Conservation (phyloP, 2,329 filamentous ascomycete genomes). For the Talaromyces sp. region DNA sequence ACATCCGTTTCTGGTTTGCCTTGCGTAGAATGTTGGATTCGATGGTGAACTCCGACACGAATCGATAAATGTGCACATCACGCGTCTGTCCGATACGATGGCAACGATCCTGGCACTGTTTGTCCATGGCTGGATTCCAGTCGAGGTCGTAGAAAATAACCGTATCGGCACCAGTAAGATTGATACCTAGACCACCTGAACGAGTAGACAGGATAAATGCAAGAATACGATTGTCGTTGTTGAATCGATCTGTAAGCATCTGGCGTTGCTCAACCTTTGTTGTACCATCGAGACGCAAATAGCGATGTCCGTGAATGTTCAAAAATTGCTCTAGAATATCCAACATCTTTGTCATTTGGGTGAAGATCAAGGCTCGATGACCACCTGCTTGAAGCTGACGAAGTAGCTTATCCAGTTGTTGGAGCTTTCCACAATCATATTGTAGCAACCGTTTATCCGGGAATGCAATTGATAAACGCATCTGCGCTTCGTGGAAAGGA, state of each 20-base stretch:
- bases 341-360: slow-evolving; percentile 98
- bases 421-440: slow-evolving; percentile 96
- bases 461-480: slow-evolving; percentile 91
- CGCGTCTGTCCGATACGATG: slow-evolving; percentile 97
- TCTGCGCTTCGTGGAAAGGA: slow-evolving; percentile 89
- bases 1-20: slow-evolving; percentile 93
- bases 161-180: slow-evolving; percentile 91
- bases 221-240: slow-evolving; percentile 85
- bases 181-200: slow-evolving; percentile 92
- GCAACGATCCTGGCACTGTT: slow-evolving; percentile 95
- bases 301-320: slow-evolving; percentile 96
- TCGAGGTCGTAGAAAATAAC: slow-evolving; percentile 99
- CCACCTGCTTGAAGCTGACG: slow-evolving; percentile 83
- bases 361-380: slow-evolving; percentile 95
- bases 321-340: slow-evolving; percentile 97
- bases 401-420: slow-evolving; percentile 80
- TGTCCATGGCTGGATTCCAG: slow-evolving; percentile 99
- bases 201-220: slow-evolving; percentile 94
- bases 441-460: slow-evolving; percentile 94
- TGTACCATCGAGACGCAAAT: slow-evolving; percentile 90
- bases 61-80: slow-evolving; percentile 95
- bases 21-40: slow-evolving; percentile 97
- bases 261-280: slow-evolving; percentile 96
- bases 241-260: slow-evolving; percentile 94
- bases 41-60: slow-evolving; percentile 90